Evolutionary conservation across 2,329 filamentous ascomycete genomes (phyloP), one percentile per base, ranked within the genome.

Genomic region (Clarireedia paspali): DNA sequence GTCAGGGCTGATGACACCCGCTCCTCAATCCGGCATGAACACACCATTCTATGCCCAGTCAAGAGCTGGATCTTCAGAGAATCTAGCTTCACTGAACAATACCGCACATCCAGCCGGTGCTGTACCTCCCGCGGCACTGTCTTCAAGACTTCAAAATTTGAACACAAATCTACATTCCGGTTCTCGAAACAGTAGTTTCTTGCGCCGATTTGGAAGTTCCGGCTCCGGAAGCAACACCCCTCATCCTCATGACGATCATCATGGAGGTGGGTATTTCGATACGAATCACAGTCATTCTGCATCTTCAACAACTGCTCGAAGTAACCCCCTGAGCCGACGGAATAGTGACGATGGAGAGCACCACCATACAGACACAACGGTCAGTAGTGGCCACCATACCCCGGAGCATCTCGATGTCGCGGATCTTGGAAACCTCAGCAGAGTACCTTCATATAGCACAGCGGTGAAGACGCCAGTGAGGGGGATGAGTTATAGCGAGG

Each of bases 1-100:
- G 7, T 83, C 79, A 53, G 89, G 89, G n/a, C 88, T 91, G 68
- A 85, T 91, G 72, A 91, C 88, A 0, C 88, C 89, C 1, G 83
- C 79, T 1, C 75, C 82, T 38, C 66, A 80, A 77, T 86, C 88
- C 53, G 85, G 85, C n/a, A 79, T 89, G 56, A 90, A 82, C 68
- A 96, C 90, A 38, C 94, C 94, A 0, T 85, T 90, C 64, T 84
- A 84, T 64, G 79, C 77, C 6, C 81, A 83, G 50, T 86, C 88
- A 53, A 84, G 90, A 55, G 81, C 85, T 47, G 85, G 87, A 5
- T 97, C 92, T 0, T 75, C 79, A 9, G 94, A 97, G 65, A 92
- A 96, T 67, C 75, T 97, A 24, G 76, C 81, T 48, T 81, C 77
- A 4, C 73, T 83, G 67, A 74, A 80, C 48, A 73, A 73, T 6